Conservation (phyloP, 2,329 filamentous ascomycete genomes). For the Bimuria novae-zelandiae region DNA sequence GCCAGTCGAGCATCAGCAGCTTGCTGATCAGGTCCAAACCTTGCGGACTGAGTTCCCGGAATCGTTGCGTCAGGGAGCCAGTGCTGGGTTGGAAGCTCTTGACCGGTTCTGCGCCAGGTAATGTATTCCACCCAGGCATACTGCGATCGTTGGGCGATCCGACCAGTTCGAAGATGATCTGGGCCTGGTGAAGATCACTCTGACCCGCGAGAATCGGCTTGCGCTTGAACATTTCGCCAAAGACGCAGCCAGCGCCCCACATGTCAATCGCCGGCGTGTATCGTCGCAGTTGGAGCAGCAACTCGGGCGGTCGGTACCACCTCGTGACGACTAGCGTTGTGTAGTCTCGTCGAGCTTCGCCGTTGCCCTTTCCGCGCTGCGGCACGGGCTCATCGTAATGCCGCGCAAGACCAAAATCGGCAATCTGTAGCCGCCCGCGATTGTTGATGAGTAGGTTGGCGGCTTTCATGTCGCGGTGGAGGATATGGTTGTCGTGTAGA, state of each 20-base stretch:
- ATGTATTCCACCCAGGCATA: slow-evolving; percentile 87
- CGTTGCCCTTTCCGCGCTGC: slow-evolving; percentile 75
- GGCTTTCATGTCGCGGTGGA: slow-evolving; percentile 98
- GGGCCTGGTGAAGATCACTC: slow-evolving; percentile 85
- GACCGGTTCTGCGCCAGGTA: slow-evolving; percentile 81
- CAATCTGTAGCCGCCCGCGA: slow-evolving; percentile 89
- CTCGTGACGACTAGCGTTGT: slow-evolving; percentile 95
- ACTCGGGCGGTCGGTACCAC: slow-evolving; percentile 95
- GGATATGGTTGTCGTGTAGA: slow-evolving; percentile 80
- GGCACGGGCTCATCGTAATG: slow-evolving; percentile 89
- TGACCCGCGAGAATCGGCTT: slow-evolving; percentile 92
- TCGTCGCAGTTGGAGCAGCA: slow-evolving; percentile 81
- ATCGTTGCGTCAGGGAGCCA: slow-evolving; percentile 73
- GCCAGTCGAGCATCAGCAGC: slow-evolving; percentile 87
- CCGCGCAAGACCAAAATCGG: slow-evolving; percentile 92
- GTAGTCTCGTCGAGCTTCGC: slow-evolving; percentile 86
- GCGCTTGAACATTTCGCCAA: slow-evolving; percentile 94
- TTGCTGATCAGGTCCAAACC: slow-evolving; percentile 82
- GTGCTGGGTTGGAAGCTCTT: slow-evolving; percentile 63
- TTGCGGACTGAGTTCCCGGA: slow-evolving; percentile 72
- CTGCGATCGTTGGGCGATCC: slow-evolving; percentile 86
- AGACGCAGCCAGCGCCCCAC: slow-evolving; percentile 99
- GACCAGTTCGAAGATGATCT: slow-evolving; percentile 91
- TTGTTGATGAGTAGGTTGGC: slow-evolving; percentile 98
- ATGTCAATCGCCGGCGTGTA: slow-evolving; percentile 99